Evolutionary conservation across 116 monocot species (phyloP).

Genomic region (Thalassia testudinum): DNA sequence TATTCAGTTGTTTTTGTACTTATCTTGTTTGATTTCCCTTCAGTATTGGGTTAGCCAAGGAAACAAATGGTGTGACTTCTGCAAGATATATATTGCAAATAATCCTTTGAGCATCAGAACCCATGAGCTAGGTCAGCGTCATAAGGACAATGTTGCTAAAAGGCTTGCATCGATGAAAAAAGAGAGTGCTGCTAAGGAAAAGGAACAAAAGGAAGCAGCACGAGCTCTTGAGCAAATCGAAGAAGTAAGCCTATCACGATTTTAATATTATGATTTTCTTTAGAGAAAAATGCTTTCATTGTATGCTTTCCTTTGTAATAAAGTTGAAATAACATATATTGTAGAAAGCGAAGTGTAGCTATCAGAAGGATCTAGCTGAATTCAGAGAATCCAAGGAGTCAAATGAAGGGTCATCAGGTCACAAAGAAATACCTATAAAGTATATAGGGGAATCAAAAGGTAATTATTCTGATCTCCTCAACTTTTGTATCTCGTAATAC

Average conservation of each 20-base stretch:
- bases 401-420: not conserved
- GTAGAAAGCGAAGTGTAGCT: conserved; percentile 86
- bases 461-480: not conserved
- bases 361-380: conserved; percentile 74
- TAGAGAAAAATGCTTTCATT: too few species aligned
- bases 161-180: conserved; percentile 72
- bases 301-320: not conserved
- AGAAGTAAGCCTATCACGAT: conserved; percentile 26
- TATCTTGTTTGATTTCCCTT: too few species aligned
- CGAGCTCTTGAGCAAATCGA: conserved; percentile 81
- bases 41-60: conserved; percentile 99
- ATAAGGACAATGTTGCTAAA: conserved; percentile 82
- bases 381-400: conserved; percentile 30
- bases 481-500: too few species aligned
- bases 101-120: conserved; percentile 81
- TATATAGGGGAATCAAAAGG: not conserved
- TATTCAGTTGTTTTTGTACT: too few species aligned
- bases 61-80: conserved; percentile 99
- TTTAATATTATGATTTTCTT: not conserved
- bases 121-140: conserved; percentile 84
- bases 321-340: not conserved
- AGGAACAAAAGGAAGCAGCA: conserved; percentile 64
- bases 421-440: not conserved
- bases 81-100: conserved; percentile 91
- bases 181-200: conserved; percentile 75